Evolutionary conservation across 2,329 filamentous ascomycete genomes (phyloP).

Genomic region (Claviceps digitariae): DNA sequence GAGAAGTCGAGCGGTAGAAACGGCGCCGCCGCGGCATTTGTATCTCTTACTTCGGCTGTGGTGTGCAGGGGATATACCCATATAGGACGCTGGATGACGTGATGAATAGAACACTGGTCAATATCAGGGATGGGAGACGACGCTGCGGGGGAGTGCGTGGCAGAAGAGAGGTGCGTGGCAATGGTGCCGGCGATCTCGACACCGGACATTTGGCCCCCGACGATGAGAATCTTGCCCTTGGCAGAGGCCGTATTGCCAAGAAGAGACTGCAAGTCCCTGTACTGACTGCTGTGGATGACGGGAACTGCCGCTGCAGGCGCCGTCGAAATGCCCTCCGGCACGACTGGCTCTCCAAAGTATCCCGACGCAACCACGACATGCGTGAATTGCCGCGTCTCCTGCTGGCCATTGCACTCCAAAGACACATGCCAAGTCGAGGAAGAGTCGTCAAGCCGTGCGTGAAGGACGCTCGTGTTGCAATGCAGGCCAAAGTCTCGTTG

Average conservation of each 20-base stretch:
- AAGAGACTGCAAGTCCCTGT: conserved; percentile 40
- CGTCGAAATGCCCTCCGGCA: conserved; percentile 30
- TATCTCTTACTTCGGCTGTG: conserved; percentile 30
- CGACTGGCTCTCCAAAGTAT: conserved; percentile 53
- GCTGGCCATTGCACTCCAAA: conserved; percentile 20
- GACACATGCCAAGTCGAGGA: conserved; percentile 28
- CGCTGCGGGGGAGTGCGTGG: conserved; percentile 35
- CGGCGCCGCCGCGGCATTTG: conserved; percentile 32
- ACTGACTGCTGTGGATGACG: conserved; percentile 54
- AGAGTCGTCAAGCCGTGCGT: conserved; percentile 18
- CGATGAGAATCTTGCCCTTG: conserved; percentile 53
- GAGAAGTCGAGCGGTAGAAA: conserved; percentile 63
- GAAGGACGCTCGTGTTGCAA: conserved; percentile 33
- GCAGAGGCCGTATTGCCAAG: conserved; percentile 23
- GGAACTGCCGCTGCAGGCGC: conserved; percentile 24
- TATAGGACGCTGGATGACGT: conserved; percentile 54
- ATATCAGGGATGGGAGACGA: conserved; percentile 26
- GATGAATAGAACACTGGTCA: conserved; percentile 46
- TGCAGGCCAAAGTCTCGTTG: conserved; percentile 29
- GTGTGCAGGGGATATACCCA: conserved; percentile 56
- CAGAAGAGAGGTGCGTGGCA: conserved; percentile 56
- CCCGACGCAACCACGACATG: conserved; percentile 60
- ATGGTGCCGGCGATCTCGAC: conserved; percentile 63
- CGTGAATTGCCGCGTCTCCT: conserved; percentile 46
- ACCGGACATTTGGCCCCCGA: conserved; percentile 74